These are phyloP conservation scores for Colletotrichum brevisporum DNA, from an alignment of 2,329 filamentous ascomycete genomes.

Conservation along the genomic window DNA sequence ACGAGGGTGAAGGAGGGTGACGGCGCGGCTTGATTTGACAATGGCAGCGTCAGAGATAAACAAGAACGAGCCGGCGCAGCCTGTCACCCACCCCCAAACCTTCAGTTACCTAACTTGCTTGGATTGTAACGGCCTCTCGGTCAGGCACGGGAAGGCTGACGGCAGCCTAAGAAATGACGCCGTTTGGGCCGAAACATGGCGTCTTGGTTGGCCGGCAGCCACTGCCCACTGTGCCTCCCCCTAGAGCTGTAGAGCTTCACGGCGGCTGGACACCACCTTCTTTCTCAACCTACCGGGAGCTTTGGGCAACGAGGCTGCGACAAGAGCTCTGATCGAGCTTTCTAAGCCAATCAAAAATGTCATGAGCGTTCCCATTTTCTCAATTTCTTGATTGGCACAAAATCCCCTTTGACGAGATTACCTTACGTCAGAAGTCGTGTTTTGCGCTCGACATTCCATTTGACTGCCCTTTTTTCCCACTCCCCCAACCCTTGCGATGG, in stretches of 20 bases:
- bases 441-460: neutral
- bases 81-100: conserved; percentile 31
- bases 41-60: conserved; percentile 45
- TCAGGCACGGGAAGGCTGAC: conserved; percentile 49
- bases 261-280: too few species aligned
- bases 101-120: too few species aligned
- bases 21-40: conserved; percentile 50
- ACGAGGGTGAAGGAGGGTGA: conserved; percentile 44
- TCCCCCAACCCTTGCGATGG: neutral
- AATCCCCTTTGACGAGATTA: neutral
- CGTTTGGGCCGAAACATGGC: conserved; percentile 34
- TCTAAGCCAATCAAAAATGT: conserved; percentile 21
- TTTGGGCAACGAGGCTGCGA: conserved; percentile 37
- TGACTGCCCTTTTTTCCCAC: too few species aligned
- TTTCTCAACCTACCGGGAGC: neutral
- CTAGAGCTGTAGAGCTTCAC: neutral
- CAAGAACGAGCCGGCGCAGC: conserved; percentile 36
- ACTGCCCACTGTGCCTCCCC: neutral
- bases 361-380: too few species aligned
- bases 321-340: conserved; percentile 26
- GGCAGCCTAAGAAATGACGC: conserved; percentile 43
- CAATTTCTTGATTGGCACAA: conserved; percentile 28
- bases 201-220: conserved; percentile 27
- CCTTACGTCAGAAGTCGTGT: conserved; percentile 17
- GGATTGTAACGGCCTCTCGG: conserved; percentile 9